phyloP scores from a whole-genome alignment of 2,329 filamentous ascomycete species.

The Cyphellophora europaea region DNA sequence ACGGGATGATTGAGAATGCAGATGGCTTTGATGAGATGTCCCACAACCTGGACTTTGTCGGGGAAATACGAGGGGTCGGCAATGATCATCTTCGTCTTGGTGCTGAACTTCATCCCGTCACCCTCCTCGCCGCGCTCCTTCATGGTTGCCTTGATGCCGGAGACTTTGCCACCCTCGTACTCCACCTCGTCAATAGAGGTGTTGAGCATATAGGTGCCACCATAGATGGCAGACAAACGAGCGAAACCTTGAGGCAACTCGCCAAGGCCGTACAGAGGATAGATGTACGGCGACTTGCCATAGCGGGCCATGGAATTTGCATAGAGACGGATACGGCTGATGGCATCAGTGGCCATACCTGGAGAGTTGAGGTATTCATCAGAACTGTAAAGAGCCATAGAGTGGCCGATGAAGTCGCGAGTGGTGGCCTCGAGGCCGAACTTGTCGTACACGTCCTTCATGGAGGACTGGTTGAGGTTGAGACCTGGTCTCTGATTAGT shows the following conservation, averaged over 20 bases:
- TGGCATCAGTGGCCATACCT: constrained; percentile 71
- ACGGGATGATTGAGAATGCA: constrained; percentile 96
- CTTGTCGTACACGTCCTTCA: constrained; percentile 99
- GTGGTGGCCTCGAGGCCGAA: constrained; percentile 85
- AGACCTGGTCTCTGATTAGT: too few species aligned
- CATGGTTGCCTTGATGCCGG: constrained; percentile 97
- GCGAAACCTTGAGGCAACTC: constrained; percentile 97
- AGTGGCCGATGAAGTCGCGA: constrained; percentile 92
- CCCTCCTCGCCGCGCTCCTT: constrained; percentile 67
- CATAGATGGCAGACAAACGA: constrained; percentile 94
- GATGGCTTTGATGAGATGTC: constrained; percentile 90
- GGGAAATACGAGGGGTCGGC: constrained; percentile 97
- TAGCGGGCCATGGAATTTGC: constrained; percentile 96
- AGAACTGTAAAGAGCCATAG: constrained; percentile 91
- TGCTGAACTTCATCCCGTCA: constrained; percentile 80
- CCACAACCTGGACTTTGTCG: constrained; percentile 74
- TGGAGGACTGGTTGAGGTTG: constrained; percentile 67
- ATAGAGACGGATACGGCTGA: constrained; percentile 89
- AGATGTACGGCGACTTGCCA: constrained; percentile 98
- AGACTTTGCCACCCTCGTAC: constrained; percentile 77
- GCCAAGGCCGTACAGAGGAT: constrained; percentile 92
- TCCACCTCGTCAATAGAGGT: constrained; percentile 83
- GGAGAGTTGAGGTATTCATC: constrained; percentile 72
- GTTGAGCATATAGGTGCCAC: constrained; percentile 99
- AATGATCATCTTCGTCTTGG: constrained; percentile 91